Evolutionary conservation across 2,329 filamentous ascomycete species (phyloP), one percentile per base, ranked within the genome.

Genomic region (Penicillium sp.): DNA sequence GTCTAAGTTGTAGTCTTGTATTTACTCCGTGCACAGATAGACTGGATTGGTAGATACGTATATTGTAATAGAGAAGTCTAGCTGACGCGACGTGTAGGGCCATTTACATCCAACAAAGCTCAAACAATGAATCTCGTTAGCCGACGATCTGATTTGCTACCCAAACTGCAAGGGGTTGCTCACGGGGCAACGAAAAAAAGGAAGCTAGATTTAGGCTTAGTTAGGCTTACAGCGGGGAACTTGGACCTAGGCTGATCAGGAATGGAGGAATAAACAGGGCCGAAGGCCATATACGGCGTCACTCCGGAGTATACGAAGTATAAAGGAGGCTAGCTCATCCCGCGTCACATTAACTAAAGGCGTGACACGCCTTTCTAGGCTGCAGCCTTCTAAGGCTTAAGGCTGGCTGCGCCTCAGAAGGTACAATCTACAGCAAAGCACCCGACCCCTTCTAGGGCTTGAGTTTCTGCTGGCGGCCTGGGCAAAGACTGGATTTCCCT

Each of bases 371-470:
- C 54, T 54, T 50, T 36, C 43, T 48, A 60, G 57, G 44, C 63
- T 62, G 66, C 65, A 71, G 70, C 71, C 70, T 64, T 60, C 68
- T 68, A 73, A 63, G 70, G 69, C 69, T 72, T 70, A 72, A 72
- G 71, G 67, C 70, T 72, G 69, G 71, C 65, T 65, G 63, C 53
- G 58, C 59, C 62, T 45, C 44, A 54, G 50, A 33, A 27, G 45
- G 47, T 36, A 25, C 36, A 27, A 36, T 48, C 15, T 53, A 23
- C 31, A 40, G n/a, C n/a, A 38, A 36, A 23, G 13, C 33, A 53
- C 33, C 41, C 15, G 27, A 31, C n/a, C 39, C 43, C 11, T 41
- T 43, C 10, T 6, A 48, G n/a, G 10, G 41, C 39, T 51, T 34
- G 27, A 19, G 27, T 23, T 50, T 38, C 4, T 44, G 31, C 33